Evolutionary conservation across 2,329 filamentous ascomycete species (phyloP).

Genomic region (Phyllosticta citribraziliensis): DNA sequence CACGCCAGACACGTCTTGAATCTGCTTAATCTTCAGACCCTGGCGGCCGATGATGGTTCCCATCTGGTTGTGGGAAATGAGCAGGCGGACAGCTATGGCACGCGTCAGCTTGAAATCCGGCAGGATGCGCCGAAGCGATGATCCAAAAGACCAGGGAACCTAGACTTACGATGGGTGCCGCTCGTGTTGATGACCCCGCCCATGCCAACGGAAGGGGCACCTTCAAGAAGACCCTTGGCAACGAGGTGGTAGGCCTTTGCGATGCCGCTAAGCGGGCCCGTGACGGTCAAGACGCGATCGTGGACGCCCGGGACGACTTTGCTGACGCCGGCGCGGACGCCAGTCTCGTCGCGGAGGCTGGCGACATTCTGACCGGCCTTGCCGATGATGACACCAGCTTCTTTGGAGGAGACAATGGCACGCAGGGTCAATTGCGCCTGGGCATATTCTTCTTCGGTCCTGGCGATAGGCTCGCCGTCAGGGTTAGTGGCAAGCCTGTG

Average conservation of each 20-base stretch:
- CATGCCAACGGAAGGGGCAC: slow-evolving; percentile 92
- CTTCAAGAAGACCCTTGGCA: slow-evolving; percentile 81
- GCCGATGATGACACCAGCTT: slow-evolving; percentile 97
- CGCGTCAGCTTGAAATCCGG: neutral
- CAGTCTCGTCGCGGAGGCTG: slow-evolving; percentile 92
- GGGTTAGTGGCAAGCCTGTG: slow-evolving; percentile 31
- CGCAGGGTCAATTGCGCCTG: slow-evolving; percentile 86
- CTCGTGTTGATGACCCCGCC: slow-evolving; percentile 77
- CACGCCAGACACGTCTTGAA: slow-evolving; percentile 91
- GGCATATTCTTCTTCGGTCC: slow-evolving; percentile 95
- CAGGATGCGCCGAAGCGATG: neutral
- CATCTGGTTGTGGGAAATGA: slow-evolving; percentile 99
- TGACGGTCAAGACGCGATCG: slow-evolving; percentile 92
- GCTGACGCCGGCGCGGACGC: slow-evolving; percentile 95
- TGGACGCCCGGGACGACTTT: slow-evolving; percentile 97
- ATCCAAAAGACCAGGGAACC: neutral
- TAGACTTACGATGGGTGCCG: slow-evolving; percentile 81
- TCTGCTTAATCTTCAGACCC: slow-evolving; percentile 98
- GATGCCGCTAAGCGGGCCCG: slow-evolving; percentile 78
- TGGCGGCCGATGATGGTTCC: slow-evolving; percentile 96
- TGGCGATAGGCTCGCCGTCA: slow-evolving; percentile 70
- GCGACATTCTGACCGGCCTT: slow-evolving; percentile 98
- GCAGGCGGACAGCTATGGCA: slow-evolving; percentile 77
- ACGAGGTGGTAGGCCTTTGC: slow-evolving; percentile 90
- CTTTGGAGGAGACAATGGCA: slow-evolving; percentile 97